phyloP scores from a whole-genome alignment of 257 asterid species.

The Handroanthus guayacan region DNA sequence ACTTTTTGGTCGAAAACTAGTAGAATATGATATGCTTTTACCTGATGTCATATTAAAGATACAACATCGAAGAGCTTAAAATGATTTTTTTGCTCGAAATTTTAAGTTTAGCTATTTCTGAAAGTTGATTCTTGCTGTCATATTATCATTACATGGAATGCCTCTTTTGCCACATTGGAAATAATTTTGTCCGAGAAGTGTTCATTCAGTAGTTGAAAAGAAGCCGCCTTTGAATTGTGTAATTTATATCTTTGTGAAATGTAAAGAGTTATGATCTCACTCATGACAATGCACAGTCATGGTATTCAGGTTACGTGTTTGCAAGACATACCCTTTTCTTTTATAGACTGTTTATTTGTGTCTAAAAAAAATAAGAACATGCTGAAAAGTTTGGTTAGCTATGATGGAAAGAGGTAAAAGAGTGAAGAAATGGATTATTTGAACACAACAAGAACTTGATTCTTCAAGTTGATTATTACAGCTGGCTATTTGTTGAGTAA shows the following conservation, averaged over 20 bases:
- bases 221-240: slow-evolving; percentile 3
- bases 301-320: slow-evolving; percentile 10
- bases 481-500: slow-evolving; percentile 9
- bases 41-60: neutral
- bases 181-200: neutral
- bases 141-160: slow-evolving; percentile 5
- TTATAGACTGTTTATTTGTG: slow-evolving; percentile 6
- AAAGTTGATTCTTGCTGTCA: neutral
- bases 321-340: neutral
- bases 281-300: neutral
- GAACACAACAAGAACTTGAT: neutral
- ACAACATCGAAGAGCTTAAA: slow-evolving; percentile 1
- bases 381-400: slow-evolving; percentile 16
- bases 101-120: neutral
- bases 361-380: slow-evolving; percentile 4
- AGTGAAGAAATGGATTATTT: neutral
- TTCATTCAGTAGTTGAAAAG: neutral
- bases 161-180: slow-evolving; percentile 5
- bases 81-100: neutral
- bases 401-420: slow-evolving; percentile 2
- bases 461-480: slow-evolving; percentile 23
- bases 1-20: slow-evolving; percentile 2
- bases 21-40: slow-evolving; percentile 8
- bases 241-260: neutral
- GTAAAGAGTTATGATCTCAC: slow-evolving; percentile 11